Evolutionary conservation across 2,329 filamentous ascomycete species (phyloP).

Genomic region (Monilinia aucupariae): DNA sequence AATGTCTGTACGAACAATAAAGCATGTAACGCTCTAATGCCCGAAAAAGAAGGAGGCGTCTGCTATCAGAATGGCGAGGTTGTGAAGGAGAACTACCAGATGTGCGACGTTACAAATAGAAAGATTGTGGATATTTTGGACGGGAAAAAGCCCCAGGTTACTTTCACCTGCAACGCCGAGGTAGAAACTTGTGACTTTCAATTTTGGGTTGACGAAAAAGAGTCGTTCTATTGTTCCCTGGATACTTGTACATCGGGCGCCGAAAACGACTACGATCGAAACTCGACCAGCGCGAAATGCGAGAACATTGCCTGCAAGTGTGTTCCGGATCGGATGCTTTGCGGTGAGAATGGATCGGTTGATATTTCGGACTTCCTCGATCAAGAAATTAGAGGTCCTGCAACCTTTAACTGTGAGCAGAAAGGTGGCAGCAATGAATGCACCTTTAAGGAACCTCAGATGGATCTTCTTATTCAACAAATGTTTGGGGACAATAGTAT

Average conservation of each 20-base stretch:
- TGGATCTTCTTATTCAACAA: constrained; percentile 82
- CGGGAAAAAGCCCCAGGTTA: constrained; percentile 82
- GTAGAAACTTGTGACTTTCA: constrained; percentile 85
- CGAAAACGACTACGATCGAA: constrained; percentile 62
- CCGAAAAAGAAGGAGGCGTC: constrained; percentile 71
- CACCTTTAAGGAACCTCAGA: constrained; percentile 82
- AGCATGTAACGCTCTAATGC: constrained; percentile 85
- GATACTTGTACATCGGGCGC: constrained; percentile 71
- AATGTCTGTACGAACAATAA: constrained; percentile 83
- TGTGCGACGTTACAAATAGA: constrained; percentile 94
- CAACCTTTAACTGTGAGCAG: constrained; percentile 70
- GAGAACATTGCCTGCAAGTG: constrained; percentile 81
- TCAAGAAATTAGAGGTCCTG: constrained; percentile 79
- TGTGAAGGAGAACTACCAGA: constrained; percentile 92
- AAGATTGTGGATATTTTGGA: constrained; percentile 87
- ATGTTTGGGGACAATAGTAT: constrained; percentile 94
- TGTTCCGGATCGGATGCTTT: constrained; percentile 87
- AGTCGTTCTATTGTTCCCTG: constrained; percentile 94
- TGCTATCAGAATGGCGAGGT: constrained; percentile 90
- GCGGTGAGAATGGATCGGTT: constrained; percentile 83
- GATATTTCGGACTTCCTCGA: constrained; percentile 87
- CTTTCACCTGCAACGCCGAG: constrained; percentile 80
- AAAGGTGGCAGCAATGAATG: constrained; percentile 61
- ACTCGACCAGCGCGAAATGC: constrained; percentile 81
- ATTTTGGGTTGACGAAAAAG: constrained; percentile 91